Percentiles rank a stretch among this genome's conserved stretches.
Evolutionary conservation across 805 yeast species (phyloP).

Genomic region (Ogataea wickerhamii): DNA sequence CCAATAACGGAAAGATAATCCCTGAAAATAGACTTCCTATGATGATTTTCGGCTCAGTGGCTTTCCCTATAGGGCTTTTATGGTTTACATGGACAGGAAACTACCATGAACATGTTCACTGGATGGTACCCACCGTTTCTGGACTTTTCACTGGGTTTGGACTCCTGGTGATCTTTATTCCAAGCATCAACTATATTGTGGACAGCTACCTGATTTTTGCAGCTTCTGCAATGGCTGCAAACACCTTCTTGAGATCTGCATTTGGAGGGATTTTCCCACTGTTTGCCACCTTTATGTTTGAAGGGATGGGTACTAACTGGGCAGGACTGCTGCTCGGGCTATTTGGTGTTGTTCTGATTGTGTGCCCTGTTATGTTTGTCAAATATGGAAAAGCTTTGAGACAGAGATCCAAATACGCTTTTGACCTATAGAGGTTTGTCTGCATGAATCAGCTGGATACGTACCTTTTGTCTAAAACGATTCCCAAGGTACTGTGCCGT

Average conservation of each 20-base stretch:
- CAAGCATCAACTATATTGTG: constrained; percentile 67
- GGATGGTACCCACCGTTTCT: constrained; percentile 75
- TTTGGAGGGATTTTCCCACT: constrained; percentile 72
- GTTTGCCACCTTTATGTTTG: constrained; percentile 69
- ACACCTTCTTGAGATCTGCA: constrained; percentile 61
- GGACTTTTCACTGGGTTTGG: constrained; percentile 68
- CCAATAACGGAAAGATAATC: constrained; percentile 55
- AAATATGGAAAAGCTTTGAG: constrained; percentile 57
- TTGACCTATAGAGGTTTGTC: no score
- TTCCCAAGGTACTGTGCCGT: no score
- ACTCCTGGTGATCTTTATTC: constrained; percentile 60
- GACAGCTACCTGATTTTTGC: constrained; percentile 69
- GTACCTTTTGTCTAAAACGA: no score
- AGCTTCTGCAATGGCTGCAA: constrained; percentile 59
- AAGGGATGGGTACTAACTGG: constrained; percentile 68
- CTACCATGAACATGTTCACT: constrained; percentile 65
- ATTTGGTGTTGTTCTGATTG: constrained; percentile 51
- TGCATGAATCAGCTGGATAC: no score
- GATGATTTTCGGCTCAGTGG: constrained; percentile 66
- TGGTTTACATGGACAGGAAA: constrained; percentile 91
- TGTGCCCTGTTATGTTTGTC: constrained; percentile 67
- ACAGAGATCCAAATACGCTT: constrained; percentile 56
- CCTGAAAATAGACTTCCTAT: constrained; percentile 82
- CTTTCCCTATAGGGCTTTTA: constrained; percentile 74
- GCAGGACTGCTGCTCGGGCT: constrained; percentile 72